phyloP scores from a whole-genome alignment of 2,329 filamentous ascomycete genomes.

The Arthrobotrys musiformis region DNA sequence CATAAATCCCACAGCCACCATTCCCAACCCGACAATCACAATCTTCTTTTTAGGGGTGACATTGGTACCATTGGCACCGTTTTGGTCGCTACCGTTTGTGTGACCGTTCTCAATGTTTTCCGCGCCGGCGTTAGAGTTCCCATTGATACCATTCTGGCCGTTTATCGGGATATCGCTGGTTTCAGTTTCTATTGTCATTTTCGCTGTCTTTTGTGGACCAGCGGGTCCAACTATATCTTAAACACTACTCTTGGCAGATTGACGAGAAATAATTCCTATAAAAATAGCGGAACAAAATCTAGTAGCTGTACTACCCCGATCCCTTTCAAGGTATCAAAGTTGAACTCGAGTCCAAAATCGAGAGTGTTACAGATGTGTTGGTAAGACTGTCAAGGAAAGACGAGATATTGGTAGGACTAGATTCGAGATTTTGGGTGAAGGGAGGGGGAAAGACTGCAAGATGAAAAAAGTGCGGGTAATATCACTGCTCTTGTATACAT shows the following conservation, averaged over 20 bases:
- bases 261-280: background rate
- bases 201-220: background rate
- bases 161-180: background rate
- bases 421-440: background rate
- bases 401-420: background rate
- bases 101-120: background rate
- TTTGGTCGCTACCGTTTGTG: background rate
- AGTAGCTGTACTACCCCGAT: too few relatives aligned
- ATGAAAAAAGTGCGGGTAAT: background rate
- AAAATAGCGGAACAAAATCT: background rate
- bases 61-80: background rate
- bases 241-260: background rate
- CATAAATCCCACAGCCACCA: conserved; percentile 92
- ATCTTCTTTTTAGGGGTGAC: conserved; percentile 23
- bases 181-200: background rate
- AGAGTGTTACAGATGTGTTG: background rate
- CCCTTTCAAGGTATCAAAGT: too few relatives aligned
- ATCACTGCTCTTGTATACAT: background rate
- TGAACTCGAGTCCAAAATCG: background rate
- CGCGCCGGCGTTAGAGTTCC: background rate
- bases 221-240: background rate
- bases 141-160: background rate
- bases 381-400: too few relatives aligned
- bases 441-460: background rate
- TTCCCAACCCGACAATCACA: conserved; percentile 62